Evolutionary conservation across 2,329 filamentous ascomycete genomes (phyloP).

Genomic region (Sporothrix schenckii): DNA sequence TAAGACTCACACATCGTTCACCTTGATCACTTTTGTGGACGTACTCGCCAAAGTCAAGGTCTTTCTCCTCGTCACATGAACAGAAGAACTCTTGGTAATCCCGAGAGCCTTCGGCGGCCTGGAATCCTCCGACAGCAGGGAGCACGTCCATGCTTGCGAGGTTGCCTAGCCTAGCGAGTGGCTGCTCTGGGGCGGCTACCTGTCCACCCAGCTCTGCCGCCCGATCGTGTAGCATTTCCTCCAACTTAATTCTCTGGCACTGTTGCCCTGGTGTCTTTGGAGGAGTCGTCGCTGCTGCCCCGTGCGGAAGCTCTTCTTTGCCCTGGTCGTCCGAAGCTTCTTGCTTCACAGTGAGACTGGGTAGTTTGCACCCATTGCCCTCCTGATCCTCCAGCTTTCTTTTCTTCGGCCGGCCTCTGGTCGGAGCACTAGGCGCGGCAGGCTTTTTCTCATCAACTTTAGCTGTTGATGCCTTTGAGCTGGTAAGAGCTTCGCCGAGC

Average conservation of each 20-base stretch:
- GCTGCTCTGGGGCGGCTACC: background rate
- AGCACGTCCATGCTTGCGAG: background rate
- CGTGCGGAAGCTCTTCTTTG: background rate
- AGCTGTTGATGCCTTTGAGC: background rate
- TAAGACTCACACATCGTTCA: background rate
- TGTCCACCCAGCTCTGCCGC: background rate
- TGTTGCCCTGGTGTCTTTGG: background rate
- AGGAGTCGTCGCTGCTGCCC: background rate
- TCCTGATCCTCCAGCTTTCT: background rate
- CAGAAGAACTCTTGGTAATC: background rate
- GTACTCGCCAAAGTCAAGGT: slow-evolving; percentile 7
- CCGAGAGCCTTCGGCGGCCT: background rate
- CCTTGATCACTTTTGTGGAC: background rate
- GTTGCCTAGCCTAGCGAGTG: background rate
- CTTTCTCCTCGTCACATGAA: background rate
- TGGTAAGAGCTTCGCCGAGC: background rate
- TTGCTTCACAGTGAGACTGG: background rate
- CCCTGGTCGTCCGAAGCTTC: background rate
- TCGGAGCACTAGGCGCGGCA: background rate
- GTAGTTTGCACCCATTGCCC: background rate
- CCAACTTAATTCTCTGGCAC: background rate
- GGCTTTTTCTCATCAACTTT: background rate
- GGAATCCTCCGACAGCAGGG: too few species aligned
- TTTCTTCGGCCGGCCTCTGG: slow-evolving; percentile 15
- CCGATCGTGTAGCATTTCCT: background rate